Conservation (phyloP, 1,284 basidiomycete genomes). For the Fomitopsis pinicola region DNA sequence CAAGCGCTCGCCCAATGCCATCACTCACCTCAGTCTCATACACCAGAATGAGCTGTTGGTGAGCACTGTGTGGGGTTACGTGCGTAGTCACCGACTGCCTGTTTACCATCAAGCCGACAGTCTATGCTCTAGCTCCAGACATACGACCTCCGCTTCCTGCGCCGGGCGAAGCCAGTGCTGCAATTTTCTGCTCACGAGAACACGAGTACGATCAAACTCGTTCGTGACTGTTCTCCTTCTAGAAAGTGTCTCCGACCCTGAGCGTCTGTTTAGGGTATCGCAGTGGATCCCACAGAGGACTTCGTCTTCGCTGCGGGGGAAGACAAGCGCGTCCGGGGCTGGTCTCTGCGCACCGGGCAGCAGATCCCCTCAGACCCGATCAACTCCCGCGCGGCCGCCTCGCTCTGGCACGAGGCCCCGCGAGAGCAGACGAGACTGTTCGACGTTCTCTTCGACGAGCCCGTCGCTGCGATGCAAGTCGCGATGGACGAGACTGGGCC, state of each 20-base stretch:
- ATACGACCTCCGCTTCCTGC: slow-evolving; percentile 59
- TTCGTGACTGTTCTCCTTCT: slow-evolving; percentile 25
- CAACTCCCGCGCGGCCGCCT: not conserved
- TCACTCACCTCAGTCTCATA: slow-evolving; percentile 48
- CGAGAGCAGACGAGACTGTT: not conserved
- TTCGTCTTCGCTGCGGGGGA: slow-evolving; percentile 74
- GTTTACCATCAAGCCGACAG: not conserved
- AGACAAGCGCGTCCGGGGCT: slow-evolving; percentile 56
- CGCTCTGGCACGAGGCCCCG: not conserved
- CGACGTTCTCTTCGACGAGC: slow-evolving; percentile 2
- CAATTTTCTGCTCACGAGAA: slow-evolving; percentile 55
- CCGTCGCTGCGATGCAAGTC: slow-evolving; percentile 17
- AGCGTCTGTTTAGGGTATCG: slow-evolving; percentile 46
- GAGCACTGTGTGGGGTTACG: slow-evolving; percentile 57
- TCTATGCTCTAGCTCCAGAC: slow-evolving; percentile 45
- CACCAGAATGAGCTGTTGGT: slow-evolving; percentile 50
- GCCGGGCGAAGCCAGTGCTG: slow-evolving; percentile 37
- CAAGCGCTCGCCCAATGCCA: slow-evolving; percentile 33
- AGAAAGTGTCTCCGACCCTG: not conserved
- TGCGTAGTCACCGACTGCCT: slow-evolving; percentile 25
- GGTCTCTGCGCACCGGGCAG: slow-evolving; percentile 57
- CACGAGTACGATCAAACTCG: slow-evolving; percentile 44
- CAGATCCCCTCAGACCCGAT: not conserved
- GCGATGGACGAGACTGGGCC: slow-evolving; percentile 7
- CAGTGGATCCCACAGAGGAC: slow-evolving; percentile 52